These are phyloP conservation scores for Pseudognaphalium luteoalbum DNA, from an alignment of 129 eudicot genomes.

Conservation along the genomic window DNA sequence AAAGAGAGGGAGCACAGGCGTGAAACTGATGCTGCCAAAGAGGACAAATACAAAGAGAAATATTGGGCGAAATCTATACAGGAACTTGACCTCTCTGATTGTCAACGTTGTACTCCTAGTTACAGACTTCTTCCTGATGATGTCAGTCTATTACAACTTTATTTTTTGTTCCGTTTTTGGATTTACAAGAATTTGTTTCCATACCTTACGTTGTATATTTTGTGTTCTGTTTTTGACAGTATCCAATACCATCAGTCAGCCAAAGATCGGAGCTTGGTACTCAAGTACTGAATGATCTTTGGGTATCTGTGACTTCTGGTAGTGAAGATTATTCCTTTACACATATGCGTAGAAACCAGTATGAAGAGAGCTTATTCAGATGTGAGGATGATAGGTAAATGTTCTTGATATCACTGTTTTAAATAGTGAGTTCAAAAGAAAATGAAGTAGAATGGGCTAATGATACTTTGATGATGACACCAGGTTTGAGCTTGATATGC, in stretches of 20 bases:
- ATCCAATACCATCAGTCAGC: constrained; percentile 88
- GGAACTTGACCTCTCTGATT: constrained; percentile 90
- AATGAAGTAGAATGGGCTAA: not conserved
- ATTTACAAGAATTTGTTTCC: not conserved
- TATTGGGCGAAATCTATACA: constrained; percentile 95
- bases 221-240: constrained; percentile 41
- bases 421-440: not conserved
- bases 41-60: constrained; percentile 72
- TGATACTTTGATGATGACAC: constrained; percentile 18
- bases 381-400: constrained; percentile 97
- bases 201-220: not conserved
- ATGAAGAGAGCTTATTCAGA: constrained; percentile 94
- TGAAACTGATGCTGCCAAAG: constrained; percentile 71
- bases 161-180: not conserved
- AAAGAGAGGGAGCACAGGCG: constrained; percentile 79
- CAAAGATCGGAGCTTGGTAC: constrained; percentile 91
- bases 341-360: constrained; percentile 99
- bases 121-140: constrained; percentile 97
- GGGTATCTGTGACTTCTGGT: constrained; percentile 99
- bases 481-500: constrained; percentile 97
- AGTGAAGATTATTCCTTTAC: constrained; percentile 99
- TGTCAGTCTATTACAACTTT: constrained; percentile 38
- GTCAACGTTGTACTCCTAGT: constrained; percentile 95
- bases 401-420: not conserved
- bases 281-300: constrained; percentile 83